Evolutionary conservation across 2,329 filamentous ascomycete species (phyloP), one percentile per base, ranked within the genome.

Genomic region (Phaeoacremonium minimum): DNA sequence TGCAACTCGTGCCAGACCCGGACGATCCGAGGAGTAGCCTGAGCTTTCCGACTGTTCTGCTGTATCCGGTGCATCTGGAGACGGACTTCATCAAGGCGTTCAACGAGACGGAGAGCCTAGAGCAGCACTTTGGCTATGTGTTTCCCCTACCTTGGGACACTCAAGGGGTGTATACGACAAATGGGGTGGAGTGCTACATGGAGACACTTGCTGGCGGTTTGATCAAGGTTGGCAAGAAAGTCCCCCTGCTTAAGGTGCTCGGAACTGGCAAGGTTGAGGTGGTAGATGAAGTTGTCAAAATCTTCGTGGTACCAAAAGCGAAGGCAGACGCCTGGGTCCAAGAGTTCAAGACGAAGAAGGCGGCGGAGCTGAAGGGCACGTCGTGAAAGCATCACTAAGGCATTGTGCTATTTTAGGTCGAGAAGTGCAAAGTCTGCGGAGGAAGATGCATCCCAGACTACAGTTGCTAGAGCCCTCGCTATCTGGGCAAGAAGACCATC

Each of bases 71-170:
- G 45, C 73, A 87, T 43, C 71, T 84, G 32, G 82, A 97, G 67
- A 85, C 80, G 2, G 93, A 98, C 60, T 93, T 98, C 51, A 76
- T 98, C 61, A 95, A 95, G 66, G 77, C 78, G 0, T 93, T 95
- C 50, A 72, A 73, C 35, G 93, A 97, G 69, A 78, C 73, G 41
- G 81, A 93, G 48, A 75, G 73, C 13, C 68, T 96, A 18, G 73
- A 71, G 7, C 81, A 91, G 46, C 90, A 96, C 59, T 68, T 98
- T 33, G 70, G 72, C 4, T 95, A 96, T 52, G 83, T 97, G 8
- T 77, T 98, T 40, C 91, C 90, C 3, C 61, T 89, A 51, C 88
- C 89, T 11, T 98, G 93, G 93, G 93, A 97, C 51, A 53, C 59
- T 13, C 66, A 73, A 42, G 62, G 72, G 2, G 80, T 80, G 51